Conservation (phyloP, 2,329 filamentous ascomycete species). For the Neofusicoccum ribis region DNA sequence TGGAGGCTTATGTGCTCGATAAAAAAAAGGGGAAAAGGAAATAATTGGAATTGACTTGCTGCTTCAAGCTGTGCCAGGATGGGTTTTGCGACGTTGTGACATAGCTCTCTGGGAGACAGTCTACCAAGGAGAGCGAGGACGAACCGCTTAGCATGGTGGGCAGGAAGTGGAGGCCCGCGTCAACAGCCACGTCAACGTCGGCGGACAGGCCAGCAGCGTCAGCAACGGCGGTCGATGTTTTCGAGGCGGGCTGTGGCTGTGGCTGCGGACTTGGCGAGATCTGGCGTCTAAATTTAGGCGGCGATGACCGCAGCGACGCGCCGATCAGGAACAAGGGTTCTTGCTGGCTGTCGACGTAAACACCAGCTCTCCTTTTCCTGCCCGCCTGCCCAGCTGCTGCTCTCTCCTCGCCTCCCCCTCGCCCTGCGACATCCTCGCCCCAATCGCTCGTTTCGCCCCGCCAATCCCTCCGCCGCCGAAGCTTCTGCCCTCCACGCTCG, state of each 20-base stretch:
- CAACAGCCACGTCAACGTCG: too few relatives aligned
- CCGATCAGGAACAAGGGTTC: slow-evolving; percentile 10
- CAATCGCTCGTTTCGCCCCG: neutral
- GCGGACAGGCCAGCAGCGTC: too few relatives aligned
- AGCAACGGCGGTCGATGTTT: too few relatives aligned
- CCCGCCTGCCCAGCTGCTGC: neutral
- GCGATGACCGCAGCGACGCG: neutral
- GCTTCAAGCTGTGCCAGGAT: too few relatives aligned
- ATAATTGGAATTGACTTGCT: too few relatives aligned
- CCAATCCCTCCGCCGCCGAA: neutral
- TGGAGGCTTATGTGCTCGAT: too few relatives aligned
- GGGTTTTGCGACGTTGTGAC: too few relatives aligned
- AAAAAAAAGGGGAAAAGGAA: too few relatives aligned
- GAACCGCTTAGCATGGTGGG: too few relatives aligned
- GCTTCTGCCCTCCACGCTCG: neutral
- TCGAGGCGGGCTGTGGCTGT: neutral
- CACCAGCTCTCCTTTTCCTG: neutral
- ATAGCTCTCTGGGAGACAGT: too few relatives aligned
- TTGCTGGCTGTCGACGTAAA: neutral
- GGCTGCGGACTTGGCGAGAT: neutral
- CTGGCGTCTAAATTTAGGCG: slow-evolving; percentile 15
- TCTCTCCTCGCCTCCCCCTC: neutral
- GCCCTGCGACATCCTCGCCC: neutral
- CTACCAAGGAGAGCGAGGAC: too few relatives aligned
- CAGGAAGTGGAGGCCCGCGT: too few relatives aligned